These are phyloP conservation scores for Platanthera zijinensis DNA, from an alignment of 106 monocot genomes.

Conservation along the genomic window DNA sequence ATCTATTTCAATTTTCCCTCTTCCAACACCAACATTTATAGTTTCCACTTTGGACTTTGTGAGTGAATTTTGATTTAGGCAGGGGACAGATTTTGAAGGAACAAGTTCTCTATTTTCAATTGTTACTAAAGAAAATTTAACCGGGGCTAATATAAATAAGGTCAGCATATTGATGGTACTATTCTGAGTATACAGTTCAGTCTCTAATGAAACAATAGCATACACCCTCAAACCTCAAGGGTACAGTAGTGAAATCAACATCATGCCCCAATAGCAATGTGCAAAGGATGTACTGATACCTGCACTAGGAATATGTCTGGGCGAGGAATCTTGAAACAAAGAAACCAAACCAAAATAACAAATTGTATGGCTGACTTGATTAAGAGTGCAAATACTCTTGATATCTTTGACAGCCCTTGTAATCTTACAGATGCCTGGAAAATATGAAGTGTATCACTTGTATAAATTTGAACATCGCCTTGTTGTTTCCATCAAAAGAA, in stretches of 20 bases:
- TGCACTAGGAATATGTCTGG: conserved; percentile 53
- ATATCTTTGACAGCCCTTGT: conserved; percentile 57
- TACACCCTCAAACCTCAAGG: not conserved
- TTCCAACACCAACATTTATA: too few species aligned
- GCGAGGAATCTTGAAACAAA: conserved; percentile 79
- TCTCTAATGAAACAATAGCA: not conserved
- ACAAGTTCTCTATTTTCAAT: too few species aligned
- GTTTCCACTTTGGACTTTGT: not conserved
- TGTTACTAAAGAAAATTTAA: too few species aligned
- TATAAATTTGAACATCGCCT: not conserved
- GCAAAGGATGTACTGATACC: not conserved
- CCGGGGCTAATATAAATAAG: too few species aligned
- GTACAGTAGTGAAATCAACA: not conserved
- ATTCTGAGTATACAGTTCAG: not conserved
- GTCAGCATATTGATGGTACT: not conserved
- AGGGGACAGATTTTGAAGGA: not conserved
- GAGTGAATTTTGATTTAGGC: not conserved
- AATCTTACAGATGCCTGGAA: conserved; percentile 62
- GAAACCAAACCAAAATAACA: conserved; percentile 71
- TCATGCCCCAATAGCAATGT: not conserved
- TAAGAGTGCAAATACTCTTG: conserved; percentile 55
- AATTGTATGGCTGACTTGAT: conserved; percentile 74
- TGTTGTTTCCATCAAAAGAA: not conserved
- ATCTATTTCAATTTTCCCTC: too few species aligned
- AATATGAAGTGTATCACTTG: not conserved